Conservation (phyloP, 2,329 filamentous ascomycete species). For the Drechslerella stenobrocha region DNA sequence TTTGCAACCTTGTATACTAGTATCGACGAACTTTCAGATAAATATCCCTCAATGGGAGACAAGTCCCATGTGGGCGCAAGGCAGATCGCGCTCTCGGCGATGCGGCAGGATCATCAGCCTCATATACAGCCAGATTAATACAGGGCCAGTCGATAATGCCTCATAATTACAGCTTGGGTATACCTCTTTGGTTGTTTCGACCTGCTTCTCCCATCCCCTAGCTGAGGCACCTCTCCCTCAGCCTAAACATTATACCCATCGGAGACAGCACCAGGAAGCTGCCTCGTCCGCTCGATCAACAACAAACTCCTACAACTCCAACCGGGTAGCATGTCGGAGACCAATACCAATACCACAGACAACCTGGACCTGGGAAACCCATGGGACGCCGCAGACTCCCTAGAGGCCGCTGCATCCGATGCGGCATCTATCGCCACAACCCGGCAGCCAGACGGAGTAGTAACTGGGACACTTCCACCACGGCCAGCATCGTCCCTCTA, state of each 20-base stretch:
- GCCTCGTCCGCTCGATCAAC: neutral
- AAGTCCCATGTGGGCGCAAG: neutral
- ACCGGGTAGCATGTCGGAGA: neutral
- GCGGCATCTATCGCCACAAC: neutral
- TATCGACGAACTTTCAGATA: too few species aligned
- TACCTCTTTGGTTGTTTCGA: too few species aligned
- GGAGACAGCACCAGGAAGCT: neutral
- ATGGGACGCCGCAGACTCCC: neutral
- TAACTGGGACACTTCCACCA: neutral
- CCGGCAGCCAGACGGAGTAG: too few species aligned
- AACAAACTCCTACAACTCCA: neutral
- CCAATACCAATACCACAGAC: neutral
- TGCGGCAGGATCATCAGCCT: conserved; percentile 20
- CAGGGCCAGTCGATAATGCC: too few species aligned
- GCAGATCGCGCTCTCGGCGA: neutral
- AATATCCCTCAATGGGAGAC: too few species aligned
- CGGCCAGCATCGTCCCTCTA: conserved; percentile 9
- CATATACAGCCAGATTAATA: conserved; percentile 15
- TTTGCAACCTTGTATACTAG: neutral
- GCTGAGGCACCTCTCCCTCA: too few species aligned
- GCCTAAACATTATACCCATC: neutral
- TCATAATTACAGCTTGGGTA: too few species aligned
- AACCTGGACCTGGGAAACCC: neutral
- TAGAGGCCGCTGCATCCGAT: neutral
- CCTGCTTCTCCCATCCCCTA: too few species aligned